Evolutionary conservation across 2,329 filamentous ascomycete genomes (phyloP).

Genomic region (Fonsecaea multimorphosa): DNA sequence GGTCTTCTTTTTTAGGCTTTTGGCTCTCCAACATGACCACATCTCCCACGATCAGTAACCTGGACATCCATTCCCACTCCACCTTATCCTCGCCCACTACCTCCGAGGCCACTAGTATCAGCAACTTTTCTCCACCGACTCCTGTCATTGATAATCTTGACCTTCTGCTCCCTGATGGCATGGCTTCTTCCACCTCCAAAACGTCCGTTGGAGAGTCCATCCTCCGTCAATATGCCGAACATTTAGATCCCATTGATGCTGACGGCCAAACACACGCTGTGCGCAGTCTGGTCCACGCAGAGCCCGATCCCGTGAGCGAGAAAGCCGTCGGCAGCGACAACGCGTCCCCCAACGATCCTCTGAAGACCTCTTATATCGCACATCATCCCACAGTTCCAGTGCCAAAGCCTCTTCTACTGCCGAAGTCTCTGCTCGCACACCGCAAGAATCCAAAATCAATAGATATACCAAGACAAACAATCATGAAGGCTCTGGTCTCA

Average conservation of each 20-base stretch:
- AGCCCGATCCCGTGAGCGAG: slow-evolving; percentile 35
- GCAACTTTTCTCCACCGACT: slow-evolving; percentile 35
- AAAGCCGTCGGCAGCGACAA: slow-evolving; percentile 35
- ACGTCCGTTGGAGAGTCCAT: slow-evolving; percentile 45
- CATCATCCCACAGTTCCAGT: slow-evolving; percentile 42
- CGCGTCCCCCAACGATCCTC: slow-evolving; percentile 36
- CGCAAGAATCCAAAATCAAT: slow-evolving; percentile 62
- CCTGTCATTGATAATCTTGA: slow-evolving; percentile 40
- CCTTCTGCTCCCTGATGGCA: slow-evolving; percentile 37
- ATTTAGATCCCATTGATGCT: slow-evolving; percentile 52
- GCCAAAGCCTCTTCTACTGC: slow-evolving; percentile 46
- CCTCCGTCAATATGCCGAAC: slow-evolving; percentile 52
- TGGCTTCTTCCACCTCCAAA: slow-evolving; percentile 37
- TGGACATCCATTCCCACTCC: slow-evolving; percentile 31
- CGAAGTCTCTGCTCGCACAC: slow-evolving; percentile 48
- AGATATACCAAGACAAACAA: slow-evolving; percentile 78
- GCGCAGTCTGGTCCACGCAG: slow-evolving; percentile 30
- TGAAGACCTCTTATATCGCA: slow-evolving; percentile 42
- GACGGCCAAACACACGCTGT: slow-evolving; percentile 43
- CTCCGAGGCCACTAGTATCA: slow-evolving; percentile 32
- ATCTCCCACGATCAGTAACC: slow-evolving; percentile 17
- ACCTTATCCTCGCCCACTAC: slow-evolving; percentile 39
- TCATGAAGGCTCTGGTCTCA: slow-evolving; percentile 81
- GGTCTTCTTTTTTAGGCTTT: neutral
- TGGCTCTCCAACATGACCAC: slow-evolving; percentile 13